Evolutionary conservation across 257 asterid species (phyloP), one percentile per base, ranked within the genome.

Genomic region (Solanum chiquidenum): DNA sequence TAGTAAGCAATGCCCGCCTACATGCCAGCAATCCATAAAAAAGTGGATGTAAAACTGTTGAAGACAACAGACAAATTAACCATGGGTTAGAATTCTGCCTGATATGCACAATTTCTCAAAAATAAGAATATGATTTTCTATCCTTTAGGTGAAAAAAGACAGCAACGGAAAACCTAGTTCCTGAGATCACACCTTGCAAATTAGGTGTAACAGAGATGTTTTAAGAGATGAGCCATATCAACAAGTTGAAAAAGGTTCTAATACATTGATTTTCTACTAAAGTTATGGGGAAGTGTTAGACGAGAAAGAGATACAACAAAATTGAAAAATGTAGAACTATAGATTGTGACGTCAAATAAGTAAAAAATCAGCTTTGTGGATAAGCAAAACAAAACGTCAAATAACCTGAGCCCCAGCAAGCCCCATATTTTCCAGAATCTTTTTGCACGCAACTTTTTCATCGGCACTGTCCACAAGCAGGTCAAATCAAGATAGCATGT

Each of bases 391-490:
- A 90, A 49, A 90, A 58, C 23, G 34, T 74, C 55, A 40, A n/a
- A 79, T 90, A 93, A 95, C 99, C 99, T 97, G 99, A 88, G 98
- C 94, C 75, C 99, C 99, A 80, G 95, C 88, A 89, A 97, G 95
- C 87, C 90, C 90, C 99, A 94, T 92, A 88, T 94, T 97, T 87
- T 95, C 98, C 94, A 96, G 91, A 90, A 97, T 92, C 94, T 90
- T 92, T 92, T 90, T 91, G 95, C 99, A 95, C 16, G 97, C 98
- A 88, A 89, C 91, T 88, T 93, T 95, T 89, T 92, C 99, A 49
- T 95, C 99, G 87, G 38, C 74, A 87, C 99, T 86, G 88, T 55
- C 62, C 82, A 73, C 27, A 46, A 73, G 37, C 72, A 72, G 58
- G 55, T 86, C 74, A 86, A 86, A 74, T 86, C 83, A 74, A 74